These are phyloP conservation scores for Gastrolobium bilobum DNA, from an alignment of 306 rosid genomes.

Conservation along the genomic window DNA sequence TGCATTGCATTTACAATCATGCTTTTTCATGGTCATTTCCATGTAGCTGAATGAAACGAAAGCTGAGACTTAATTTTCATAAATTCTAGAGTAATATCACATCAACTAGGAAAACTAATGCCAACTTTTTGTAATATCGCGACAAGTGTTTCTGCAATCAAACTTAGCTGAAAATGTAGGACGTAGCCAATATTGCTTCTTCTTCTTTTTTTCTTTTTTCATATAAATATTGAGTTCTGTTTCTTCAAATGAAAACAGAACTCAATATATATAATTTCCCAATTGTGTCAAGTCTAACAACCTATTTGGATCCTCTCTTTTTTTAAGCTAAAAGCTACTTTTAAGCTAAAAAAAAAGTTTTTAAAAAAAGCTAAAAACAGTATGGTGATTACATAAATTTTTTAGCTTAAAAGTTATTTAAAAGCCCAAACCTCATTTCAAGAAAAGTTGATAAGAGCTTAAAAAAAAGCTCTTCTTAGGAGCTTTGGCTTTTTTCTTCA, in stretches of 20 bases:
- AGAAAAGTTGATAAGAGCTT: no score
- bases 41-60: background rate
- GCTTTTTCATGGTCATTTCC: background rate
- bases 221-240: background rate
- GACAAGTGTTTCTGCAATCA: background rate
- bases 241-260: constrained; percentile 11
- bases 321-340: no score
- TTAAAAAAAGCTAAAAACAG: no score
- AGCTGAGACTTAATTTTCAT: constrained; percentile 29
- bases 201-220: background rate
- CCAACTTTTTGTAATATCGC: background rate
- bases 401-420: no score
- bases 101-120: constrained; percentile 28
- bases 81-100: background rate
- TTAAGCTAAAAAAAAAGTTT: no score
- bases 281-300: background rate
- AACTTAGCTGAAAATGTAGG: background rate
- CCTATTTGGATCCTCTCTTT: no score
- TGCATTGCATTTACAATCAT: constrained; percentile 16
- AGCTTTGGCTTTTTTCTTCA: no score
- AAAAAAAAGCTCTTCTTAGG: no score
- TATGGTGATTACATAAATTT: no score
- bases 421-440: no score
- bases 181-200: background rate
- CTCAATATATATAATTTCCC: constrained; percentile 23